Conservation (phyloP, 176 grass and related monocot species). For the Lolium multiflorum region DNA sequence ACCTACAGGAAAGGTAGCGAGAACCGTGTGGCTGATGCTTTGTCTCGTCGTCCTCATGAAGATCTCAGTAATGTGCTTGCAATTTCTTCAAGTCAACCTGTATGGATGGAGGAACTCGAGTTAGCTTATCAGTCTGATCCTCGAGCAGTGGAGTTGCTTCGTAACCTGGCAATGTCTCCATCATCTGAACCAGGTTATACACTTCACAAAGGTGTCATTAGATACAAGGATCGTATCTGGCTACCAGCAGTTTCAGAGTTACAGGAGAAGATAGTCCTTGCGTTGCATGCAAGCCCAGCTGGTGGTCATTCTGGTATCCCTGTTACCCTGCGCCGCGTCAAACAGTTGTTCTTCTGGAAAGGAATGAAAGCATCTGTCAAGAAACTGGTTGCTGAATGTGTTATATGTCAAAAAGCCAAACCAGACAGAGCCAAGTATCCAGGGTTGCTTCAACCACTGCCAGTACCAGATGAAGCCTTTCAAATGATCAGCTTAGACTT, state of each 20-base stretch:
- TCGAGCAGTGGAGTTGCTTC: no score
- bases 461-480: neutral
- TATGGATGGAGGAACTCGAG: no score
- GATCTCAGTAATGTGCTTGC: no score
- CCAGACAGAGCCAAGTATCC: neutral
- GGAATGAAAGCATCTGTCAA: neutral
- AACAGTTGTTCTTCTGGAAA: slow-evolving; percentile 15
- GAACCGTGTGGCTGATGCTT: neutral
- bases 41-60: neutral
- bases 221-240: neutral
- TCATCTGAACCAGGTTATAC: no score
- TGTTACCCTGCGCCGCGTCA: neutral
- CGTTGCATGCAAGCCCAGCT: neutral
- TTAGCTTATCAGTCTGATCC: no score
- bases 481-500: neutral
- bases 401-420: neutral
- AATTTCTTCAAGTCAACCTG: no score
- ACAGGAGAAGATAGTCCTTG: no score
- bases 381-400: neutral
- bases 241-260: neutral
- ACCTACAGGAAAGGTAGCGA: neutral
- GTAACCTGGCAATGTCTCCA: no score
- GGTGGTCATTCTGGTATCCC: slow-evolving; percentile 1
- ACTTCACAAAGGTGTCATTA: neutral
- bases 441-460: neutral